A percentile compares a stretch with the other conserved stretches of the same genome.
phyloP scores from a whole-genome alignment of 2,329 filamentous ascomycete species.

The Lachnellula hyalina region DNA sequence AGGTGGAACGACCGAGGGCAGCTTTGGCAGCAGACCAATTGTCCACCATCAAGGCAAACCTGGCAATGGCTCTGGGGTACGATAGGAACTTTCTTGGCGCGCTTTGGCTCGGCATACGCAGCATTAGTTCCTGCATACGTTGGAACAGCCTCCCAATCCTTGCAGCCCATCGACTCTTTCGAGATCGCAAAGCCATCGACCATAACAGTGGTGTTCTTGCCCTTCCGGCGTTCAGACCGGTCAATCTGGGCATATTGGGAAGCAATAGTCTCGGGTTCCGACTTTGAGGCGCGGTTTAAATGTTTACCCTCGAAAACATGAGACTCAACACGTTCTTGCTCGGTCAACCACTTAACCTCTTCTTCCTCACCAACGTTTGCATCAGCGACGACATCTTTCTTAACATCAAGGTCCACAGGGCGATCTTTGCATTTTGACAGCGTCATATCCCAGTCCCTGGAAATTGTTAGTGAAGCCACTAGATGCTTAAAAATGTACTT shows the following conservation, averaged over 20 bases:
- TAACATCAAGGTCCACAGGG: slow-evolving; percentile 37
- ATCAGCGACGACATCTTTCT: slow-evolving; percentile 28
- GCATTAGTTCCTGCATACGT: slow-evolving; percentile 51
- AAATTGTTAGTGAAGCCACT: slow-evolving; percentile 5
- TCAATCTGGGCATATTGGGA: slow-evolving; percentile 31
- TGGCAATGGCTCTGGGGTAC: slow-evolving; percentile 47
- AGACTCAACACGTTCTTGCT: slow-evolving; percentile 51
- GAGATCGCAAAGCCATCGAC: slow-evolving; percentile 49
- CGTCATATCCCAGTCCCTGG: slow-evolving; percentile 47
- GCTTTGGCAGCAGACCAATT: slow-evolving; percentile 42
- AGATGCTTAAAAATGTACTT: not conserved
- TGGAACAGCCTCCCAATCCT: slow-evolving; percentile 51
- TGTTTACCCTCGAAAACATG: slow-evolving; percentile 53
- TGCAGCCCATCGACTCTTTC: slow-evolving; percentile 50
- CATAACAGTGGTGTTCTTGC: slow-evolving; percentile 54
- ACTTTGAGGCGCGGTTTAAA: slow-evolving; percentile 34
- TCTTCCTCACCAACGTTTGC: slow-evolving; percentile 38
- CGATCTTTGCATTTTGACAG: slow-evolving; percentile 49
- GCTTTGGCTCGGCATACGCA: slow-evolving; percentile 42
- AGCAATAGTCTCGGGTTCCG: slow-evolving; percentile 31
- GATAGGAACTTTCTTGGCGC: slow-evolving; percentile 42
- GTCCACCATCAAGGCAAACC: slow-evolving; percentile 44
- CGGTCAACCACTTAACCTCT: slow-evolving; percentile 50
- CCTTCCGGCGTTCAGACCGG: slow-evolving; percentile 44
- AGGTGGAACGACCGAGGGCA: slow-evolving; percentile 52